Base-by-base conservation (phyloP, 441 rosid genomes). In the Kokia cookei region DNA sequence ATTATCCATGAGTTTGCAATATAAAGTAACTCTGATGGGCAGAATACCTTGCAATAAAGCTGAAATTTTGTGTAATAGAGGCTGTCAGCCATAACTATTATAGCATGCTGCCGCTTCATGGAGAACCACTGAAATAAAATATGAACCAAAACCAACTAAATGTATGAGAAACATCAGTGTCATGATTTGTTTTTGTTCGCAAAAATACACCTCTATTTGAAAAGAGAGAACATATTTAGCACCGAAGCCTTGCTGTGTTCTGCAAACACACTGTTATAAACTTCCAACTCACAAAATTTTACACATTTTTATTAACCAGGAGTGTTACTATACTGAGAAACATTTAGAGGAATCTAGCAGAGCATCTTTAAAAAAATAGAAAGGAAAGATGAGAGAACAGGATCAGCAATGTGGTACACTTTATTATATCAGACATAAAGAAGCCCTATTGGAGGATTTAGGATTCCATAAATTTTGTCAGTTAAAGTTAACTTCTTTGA, bases 61-160 rank as follows among this genome's bases (percentile, higher is more conserved):
- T 80, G 83, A 78, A 90, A 88, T 77, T 90, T 90, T 7, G 85
- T 75, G 80, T 86, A 90, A 82, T 85, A 88, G 19, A 90, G 86
- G 73, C 75, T 76, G 77, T 88, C 91, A 2, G 92, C 86, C 89
- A 88, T 86, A 73, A 85, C 69, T 48, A 86, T 79, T 72, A 90
- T 59, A 71, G 92, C 94, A 85, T 90, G 94, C 48, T 80, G 89
- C 81, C 92, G 80, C 84, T 86, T 90, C 86, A 90, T 73, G 76
- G 94, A 78, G 82, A 90, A 87, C 94, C 94, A 90, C 92, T 90
- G 84, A 12, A 68, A 71, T 29, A 67, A 47, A 74, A 76, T 43
- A 72, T 58, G 70, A 59, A 22, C 73, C 50, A 77, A 73, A 71
- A 76, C 74, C 72, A 73, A 62, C 73, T 59, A 66, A 47, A 32